phyloP scores from a whole-genome alignment of 805 yeast species.

The Saccharomyces mikatae region DNA sequence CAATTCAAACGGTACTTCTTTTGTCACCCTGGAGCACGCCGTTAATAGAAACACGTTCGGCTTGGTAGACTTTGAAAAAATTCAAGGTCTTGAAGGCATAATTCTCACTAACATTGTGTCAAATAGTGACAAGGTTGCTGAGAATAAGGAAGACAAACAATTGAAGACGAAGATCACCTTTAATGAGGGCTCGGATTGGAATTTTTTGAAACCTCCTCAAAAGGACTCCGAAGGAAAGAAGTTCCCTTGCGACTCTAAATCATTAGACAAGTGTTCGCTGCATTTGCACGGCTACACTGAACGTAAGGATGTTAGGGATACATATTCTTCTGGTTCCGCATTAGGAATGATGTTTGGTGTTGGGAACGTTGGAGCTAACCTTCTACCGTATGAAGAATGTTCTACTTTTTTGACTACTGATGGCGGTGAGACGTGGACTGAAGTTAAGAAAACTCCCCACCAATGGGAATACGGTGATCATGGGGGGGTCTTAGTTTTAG shows the following conservation, averaged over 20 bases:
- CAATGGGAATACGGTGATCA: slow-evolving; percentile 97
- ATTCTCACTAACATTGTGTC: slow-evolving; percentile 62
- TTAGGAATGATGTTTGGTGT: slow-evolving; percentile 81
- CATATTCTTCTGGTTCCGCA: slow-evolving; percentile 82
- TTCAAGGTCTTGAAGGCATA: slow-evolving; percentile 80
- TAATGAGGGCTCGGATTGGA: slow-evolving; percentile 91
- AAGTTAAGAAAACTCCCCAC: slow-evolving; percentile 60
- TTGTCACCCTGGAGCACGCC: slow-evolving; percentile 53
- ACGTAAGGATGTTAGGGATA: slow-evolving; percentile 72
- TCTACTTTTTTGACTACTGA: slow-evolving; percentile 77
- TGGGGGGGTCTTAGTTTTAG: slow-evolving; percentile 77
- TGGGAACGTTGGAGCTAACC: slow-evolving; percentile 74
- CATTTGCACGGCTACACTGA: slow-evolving; percentile 90
- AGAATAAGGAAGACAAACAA: slow-evolving; percentile 41
- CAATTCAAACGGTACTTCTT: slow-evolving; percentile 85
- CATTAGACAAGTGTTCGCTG: slow-evolving; percentile 63
- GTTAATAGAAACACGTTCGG: slow-evolving; percentile 73
- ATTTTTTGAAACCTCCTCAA: slow-evolving; percentile 58
- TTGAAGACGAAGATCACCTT: slow-evolving; percentile 70
- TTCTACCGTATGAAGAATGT: slow-evolving; percentile 43
- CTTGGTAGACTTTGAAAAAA: slow-evolving; percentile 80
- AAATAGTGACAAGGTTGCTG: slow-evolving; percentile 38
- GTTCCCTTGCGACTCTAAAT: slow-evolving; percentile 43
- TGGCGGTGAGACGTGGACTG: slow-evolving; percentile 87
- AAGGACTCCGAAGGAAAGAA: slow-evolving; percentile 52